Evolutionary conservation across 495 filamentous ascomycete genomes (phyloP).

Genomic region (Lentithecium fluviatile): DNA sequence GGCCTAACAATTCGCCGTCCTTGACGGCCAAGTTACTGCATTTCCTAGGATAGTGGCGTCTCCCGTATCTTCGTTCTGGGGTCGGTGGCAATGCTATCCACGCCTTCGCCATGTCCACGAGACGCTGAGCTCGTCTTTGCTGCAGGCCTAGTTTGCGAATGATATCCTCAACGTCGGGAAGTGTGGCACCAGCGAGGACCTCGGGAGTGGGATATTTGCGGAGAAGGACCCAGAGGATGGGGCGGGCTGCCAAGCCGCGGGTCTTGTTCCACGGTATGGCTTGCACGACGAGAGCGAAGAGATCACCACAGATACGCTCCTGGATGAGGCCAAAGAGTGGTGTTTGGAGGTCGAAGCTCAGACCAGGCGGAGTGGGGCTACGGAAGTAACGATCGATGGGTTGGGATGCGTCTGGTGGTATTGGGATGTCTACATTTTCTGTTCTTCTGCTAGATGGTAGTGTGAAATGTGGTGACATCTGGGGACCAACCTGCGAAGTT

Average conservation of each 20-base stretch:
- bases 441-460: neutral
- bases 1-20: constrained; percentile 46
- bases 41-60: constrained; percentile 64
- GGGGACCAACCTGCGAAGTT: too few species aligned
- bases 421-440: constrained; percentile 1
- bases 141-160: constrained; percentile 77
- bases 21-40: constrained; percentile 58
- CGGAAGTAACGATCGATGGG: constrained; percentile 56
- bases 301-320: constrained; percentile 68
- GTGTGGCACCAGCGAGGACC: constrained; percentile 59
- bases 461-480: too few species aligned
- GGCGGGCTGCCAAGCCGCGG: constrained; percentile 69
- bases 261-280: constrained; percentile 75
- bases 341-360: constrained; percentile 49
- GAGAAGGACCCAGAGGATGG: constrained; percentile 70
- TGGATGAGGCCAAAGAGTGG: constrained; percentile 75
- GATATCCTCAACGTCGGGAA: constrained; percentile 57
- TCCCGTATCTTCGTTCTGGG: constrained; percentile 59
- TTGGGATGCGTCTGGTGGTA: neutral
- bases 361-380: constrained; percentile 64
- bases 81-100: constrained; percentile 68
- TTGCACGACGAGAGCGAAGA: constrained; percentile 48
- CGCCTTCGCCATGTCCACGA: constrained; percentile 64
- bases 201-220: constrained; percentile 64
- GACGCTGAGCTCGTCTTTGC: constrained; percentile 58